Evolutionary conservation across 768 basidiomycete species (phyloP), one percentile per base, ranked within the genome.

Genomic region (Psilocybe cubensis): DNA sequence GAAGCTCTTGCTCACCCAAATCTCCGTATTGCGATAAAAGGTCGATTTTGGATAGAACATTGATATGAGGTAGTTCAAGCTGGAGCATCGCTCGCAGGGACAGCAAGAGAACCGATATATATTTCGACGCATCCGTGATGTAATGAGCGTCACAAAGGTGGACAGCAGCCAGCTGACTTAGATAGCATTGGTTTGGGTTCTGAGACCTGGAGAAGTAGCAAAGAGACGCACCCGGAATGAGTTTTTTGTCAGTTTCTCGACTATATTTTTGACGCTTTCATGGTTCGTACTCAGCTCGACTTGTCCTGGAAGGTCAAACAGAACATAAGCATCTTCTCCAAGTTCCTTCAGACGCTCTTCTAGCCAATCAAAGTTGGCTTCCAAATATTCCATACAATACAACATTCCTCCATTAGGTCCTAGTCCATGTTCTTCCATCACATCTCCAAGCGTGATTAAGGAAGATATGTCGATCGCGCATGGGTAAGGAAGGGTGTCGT

Each of bases 231-330:
- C 96, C 76, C 96, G 81, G 69, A 92, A 95, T 14, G 88, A 88
- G 65, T 77, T 70, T 75, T 93, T 96, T 40, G 78, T 77, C 57
- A 70, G 74, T 67, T 77, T 84, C 38, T 82, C 79, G 4, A 96
- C 79, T 59, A 98, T 89, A 50, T 78, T 80, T 76, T 91, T 94
- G 64, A 98, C 68, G 65, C 93, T 94, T 7, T 89, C 86, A 70
- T 98, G 96, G 69, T 96, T 97, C 50, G 97, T 99, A 72, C 92
- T 94, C 45, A 99, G 76, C 72, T 99, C 97, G 50, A 98, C 97
- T 76, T 99, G 97, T 1, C 97, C 97, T 0, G 97, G 95, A 4
- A 97, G 83, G 71, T 99, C 97, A 71, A 99, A 97, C 31, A 99
- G 78, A 35, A 98, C 83, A 72, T 96, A 98, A 21, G 86, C 86